phyloP scores from a whole-genome alignment of 2,329 filamentous ascomycete species.

The Leptosphaerulina australis region DNA sequence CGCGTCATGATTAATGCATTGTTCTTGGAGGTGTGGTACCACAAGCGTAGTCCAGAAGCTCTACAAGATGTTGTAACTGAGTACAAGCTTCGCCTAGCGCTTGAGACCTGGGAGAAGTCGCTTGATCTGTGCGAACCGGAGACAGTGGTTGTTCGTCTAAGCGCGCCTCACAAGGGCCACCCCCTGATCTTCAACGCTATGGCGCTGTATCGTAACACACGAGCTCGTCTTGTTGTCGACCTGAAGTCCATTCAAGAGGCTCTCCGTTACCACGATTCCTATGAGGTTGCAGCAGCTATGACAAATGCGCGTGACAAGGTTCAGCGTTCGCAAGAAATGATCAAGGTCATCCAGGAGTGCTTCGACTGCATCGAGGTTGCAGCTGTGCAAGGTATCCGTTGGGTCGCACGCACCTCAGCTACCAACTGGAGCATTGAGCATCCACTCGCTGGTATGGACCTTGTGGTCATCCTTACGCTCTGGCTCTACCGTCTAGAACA shows the following conservation, averaged over 20 bases:
- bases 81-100: conserved; percentile 92
- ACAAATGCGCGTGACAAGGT: conserved; percentile 91
- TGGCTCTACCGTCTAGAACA: conserved; percentile 99
- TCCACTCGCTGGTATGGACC: conserved; percentile 91
- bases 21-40: conserved; percentile 98
- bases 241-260: conserved; percentile 96
- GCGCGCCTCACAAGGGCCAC: conserved; percentile 93
- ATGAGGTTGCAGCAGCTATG: conserved; percentile 97
- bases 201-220: conserved; percentile 94
- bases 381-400: conserved; percentile 90
- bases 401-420: conserved; percentile 96
- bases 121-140: conserved; percentile 93
- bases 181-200: conserved; percentile 97
- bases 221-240: conserved; percentile 90
- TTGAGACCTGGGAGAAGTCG: conserved; percentile 99
- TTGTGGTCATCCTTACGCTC: conserved; percentile 96
- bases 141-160: conserved; percentile 83
- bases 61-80: conserved; percentile 97
- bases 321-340: conserved; percentile 94
- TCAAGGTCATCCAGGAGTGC: conserved; percentile 97
- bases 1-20: conserved; percentile 98
- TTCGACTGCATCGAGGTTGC: conserved; percentile 98
- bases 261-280: conserved; percentile 93
- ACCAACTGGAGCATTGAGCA: conserved; percentile 99
- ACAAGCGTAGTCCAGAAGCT: conserved; percentile 97